Base-by-base conservation (phyloP, 208 protist species). In the Porcisia deanei region DNA sequence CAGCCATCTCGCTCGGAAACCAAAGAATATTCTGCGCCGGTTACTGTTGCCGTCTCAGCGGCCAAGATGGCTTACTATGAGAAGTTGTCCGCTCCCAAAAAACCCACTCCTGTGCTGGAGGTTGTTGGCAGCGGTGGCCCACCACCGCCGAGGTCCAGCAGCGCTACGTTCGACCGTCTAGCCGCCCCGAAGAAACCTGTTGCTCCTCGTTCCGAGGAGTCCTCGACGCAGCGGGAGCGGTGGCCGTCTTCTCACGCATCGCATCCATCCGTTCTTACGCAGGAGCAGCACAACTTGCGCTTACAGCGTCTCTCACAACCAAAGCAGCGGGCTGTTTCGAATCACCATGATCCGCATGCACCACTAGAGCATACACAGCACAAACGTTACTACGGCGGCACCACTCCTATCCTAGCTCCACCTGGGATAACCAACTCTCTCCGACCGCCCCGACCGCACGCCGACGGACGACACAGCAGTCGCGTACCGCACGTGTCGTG, bases 261-360 rank as follows among this genome's bases (percentile, higher is more conserved):
- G n/a, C 5, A 41, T 55, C 20, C 72, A 65, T 59, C 20, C 52
- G 39, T 47, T 63, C 8, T 57, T 67, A 57, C 43, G 67, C 57
- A 47, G 16, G 4, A 22, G 47, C 66, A 61, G 58, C 63, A 66
- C 3, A 74, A 77, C 16, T 37, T 18, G 14, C 25, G 58, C 6
- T n/a, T 89, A n/a, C 55, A 82, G 67, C 82, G 82, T 16, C 77
- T 89, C 10, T 34, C 85, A 22, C 78, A 81, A 57, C 79, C 82
- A 9, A 75, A 81, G 69, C 60, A 47, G 10, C 58, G 37, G 58
- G 43, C 52, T 30, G 9, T 39, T 2, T 57, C 71, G n/a, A 8
- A 52, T 34, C 77, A 71, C 61, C 53, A 30, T 18, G 66, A 78
- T n/a, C 20, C 60, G 16, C 30, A 30, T 52, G 73, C 58, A 34